phyloP scores from a whole-genome alignment of 306 rosid genomes.

The Styphnolobium japonicum region DNA sequence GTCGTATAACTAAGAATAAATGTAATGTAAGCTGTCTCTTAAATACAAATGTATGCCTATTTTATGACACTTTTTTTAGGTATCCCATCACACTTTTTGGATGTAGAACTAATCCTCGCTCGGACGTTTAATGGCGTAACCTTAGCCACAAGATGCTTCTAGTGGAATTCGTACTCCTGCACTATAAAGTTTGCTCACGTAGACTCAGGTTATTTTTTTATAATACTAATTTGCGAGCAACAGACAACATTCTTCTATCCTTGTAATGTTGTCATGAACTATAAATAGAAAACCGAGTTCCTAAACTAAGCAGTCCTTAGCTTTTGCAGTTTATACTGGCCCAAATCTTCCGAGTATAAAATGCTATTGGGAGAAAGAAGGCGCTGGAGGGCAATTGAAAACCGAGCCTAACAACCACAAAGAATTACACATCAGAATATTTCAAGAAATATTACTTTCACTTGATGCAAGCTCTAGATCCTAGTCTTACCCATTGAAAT shows the following conservation, averaged over 20 bases:
- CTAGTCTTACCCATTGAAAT: slow-evolving; percentile 82
- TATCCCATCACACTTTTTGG: no score
- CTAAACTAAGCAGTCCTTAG: slow-evolving; percentile 39
- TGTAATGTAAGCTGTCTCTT: not conserved
- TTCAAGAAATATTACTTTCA: slow-evolving; percentile 4
- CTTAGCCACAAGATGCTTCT: no score
- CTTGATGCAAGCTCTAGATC: slow-evolving; percentile 9
- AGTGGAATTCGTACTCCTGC: no score
- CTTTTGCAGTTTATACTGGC: slow-evolving; percentile 35
- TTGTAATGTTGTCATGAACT: not conserved
- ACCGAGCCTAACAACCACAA: slow-evolving; percentile 43
- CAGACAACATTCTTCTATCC: not conserved
- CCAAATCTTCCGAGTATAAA: slow-evolving; percentile 46
- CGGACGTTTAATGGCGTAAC: no score
- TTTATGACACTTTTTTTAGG: no score
- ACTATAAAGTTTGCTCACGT: no score
- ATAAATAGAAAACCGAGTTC: not conserved
- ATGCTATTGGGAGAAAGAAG: slow-evolving; percentile 60
- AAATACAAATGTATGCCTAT: not conserved
- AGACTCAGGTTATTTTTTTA: no score
- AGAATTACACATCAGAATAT: slow-evolving; percentile 14
- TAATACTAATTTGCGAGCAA: not conserved
- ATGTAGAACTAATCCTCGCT: no score
- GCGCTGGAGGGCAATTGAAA: slow-evolving; percentile 59
- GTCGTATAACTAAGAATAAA: not conserved